A percentile compares a stretch with the other conserved stretches of the same genome.
These are phyloP conservation scores for Nadsonia commutata DNA, from an alignment of 1,139 yeast species.

Conservation along the genomic window DNA sequence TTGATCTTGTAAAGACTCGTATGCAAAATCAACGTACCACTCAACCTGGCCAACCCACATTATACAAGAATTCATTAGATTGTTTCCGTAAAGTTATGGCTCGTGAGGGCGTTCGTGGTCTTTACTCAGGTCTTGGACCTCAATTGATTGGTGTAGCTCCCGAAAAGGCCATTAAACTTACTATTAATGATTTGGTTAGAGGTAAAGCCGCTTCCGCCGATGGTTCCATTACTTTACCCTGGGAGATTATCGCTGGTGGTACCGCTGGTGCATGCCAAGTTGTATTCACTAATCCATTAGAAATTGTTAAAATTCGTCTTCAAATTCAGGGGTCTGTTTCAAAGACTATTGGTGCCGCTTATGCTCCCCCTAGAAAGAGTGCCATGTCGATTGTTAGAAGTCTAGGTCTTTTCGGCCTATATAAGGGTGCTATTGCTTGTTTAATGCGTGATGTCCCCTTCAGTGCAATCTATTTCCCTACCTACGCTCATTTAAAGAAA, in stretches of 20 bases:
- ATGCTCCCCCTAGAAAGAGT: slow-evolving; percentile 29
- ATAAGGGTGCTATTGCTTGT: slow-evolving; percentile 88
- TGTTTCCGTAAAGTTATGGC: slow-evolving; percentile 68
- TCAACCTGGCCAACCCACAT: slow-evolving; percentile 34
- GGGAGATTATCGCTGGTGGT: slow-evolving; percentile 82
- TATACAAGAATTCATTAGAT: slow-evolving; percentile 70
- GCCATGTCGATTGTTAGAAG: slow-evolving; percentile 67
- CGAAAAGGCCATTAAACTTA: slow-evolving; percentile 91
- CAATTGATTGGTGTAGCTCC: slow-evolving; percentile 97
- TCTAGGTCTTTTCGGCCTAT: slow-evolving; percentile 72
- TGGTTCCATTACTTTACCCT: slow-evolving; percentile 44
- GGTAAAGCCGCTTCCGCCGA: slow-evolving; percentile 46
- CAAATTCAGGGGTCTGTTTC: slow-evolving; percentile 80
- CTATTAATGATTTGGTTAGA: slow-evolving; percentile 83
- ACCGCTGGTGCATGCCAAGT: slow-evolving; percentile 97
- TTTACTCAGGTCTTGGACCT: slow-evolving; percentile 87
- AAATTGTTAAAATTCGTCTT: slow-evolving; percentile 85
- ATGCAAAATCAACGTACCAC: slow-evolving; percentile 87
- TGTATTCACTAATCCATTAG: slow-evolving; percentile 87
- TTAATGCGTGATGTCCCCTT: slow-evolving; percentile 91
- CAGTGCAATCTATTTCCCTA: slow-evolving; percentile 93
- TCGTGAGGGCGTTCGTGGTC: slow-evolving; percentile 74
- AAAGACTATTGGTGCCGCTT: slow-evolving; percentile 25
- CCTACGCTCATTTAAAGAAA: slow-evolving; percentile 85
- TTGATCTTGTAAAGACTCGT: slow-evolving; percentile 89